These are phyloP conservation scores for Neonectria hederae DNA, from an alignment of 2,329 filamentous ascomycete genomes.

Conservation along the genomic window DNA sequence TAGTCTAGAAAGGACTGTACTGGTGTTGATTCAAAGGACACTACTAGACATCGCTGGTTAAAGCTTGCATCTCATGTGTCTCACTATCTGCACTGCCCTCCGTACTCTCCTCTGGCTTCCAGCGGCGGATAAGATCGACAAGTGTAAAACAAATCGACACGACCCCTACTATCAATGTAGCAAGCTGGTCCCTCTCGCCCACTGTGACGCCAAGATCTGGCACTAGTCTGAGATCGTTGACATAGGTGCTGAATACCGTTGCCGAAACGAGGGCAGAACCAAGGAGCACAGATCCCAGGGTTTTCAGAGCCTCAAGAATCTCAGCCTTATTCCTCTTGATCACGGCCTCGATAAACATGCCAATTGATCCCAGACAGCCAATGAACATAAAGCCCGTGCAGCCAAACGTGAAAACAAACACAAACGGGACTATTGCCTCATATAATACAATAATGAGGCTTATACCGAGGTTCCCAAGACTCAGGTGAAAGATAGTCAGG, in stretches of 20 bases:
- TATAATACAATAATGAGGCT: background rate
- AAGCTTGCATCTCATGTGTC: background rate
- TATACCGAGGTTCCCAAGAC: constrained; percentile 1
- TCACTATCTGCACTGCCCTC: too few relatives aligned
- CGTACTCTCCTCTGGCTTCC: background rate
- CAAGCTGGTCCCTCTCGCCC: constrained; percentile 18
- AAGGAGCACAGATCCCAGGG: background rate
- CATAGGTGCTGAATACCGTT: background rate
- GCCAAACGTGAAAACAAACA: background rate
- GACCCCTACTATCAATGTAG: constrained; percentile 13
- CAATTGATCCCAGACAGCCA: background rate
- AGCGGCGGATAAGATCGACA: background rate
- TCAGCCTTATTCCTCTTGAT: background rate
- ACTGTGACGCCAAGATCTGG: constrained; percentile 19
- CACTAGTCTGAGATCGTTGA: background rate
- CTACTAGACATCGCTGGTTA: background rate
- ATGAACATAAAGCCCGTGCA: too few relatives aligned
- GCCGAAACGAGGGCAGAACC: background rate
- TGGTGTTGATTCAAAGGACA: too few relatives aligned
- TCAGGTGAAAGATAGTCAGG: constrained; percentile 1
- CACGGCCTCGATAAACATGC: background rate
- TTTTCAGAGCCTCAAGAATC: background rate
- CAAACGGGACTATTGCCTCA: background rate
- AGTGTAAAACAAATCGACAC: constrained; percentile 4
- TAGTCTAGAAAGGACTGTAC: too few relatives aligned